These are phyloP conservation scores for Amanita pseudoporphyria DNA, from an alignment of 768 basidiomycete genomes.

Conservation along the genomic window DNA sequence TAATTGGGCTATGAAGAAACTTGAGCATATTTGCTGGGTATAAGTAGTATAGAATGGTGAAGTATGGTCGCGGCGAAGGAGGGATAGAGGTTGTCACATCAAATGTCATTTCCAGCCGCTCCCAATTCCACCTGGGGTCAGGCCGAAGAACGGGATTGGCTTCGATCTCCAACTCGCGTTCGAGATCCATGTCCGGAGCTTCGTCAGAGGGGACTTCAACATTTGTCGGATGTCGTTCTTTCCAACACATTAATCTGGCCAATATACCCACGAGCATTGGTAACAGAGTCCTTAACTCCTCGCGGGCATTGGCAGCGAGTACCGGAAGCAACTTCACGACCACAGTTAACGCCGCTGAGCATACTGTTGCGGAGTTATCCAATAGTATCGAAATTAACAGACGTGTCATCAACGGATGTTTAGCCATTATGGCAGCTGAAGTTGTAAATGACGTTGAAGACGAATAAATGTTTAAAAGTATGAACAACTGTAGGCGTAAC, in stretches of 20 bases:
- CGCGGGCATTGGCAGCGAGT: conserved; percentile 54
- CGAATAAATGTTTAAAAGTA: conserved; percentile 54
- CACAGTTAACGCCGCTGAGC: conserved; percentile 52
- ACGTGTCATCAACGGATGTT: conserved; percentile 53
- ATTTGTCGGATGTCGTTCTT: conserved; percentile 33
- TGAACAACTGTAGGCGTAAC: conserved; percentile 59
- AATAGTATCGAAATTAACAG: conserved; percentile 60
- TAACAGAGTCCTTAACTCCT: conserved; percentile 46
- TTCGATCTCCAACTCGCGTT: conserved; percentile 31
- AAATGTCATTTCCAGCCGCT: conserved; percentile 54
- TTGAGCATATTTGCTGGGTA: conserved; percentile 84
- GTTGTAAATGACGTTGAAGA: conserved; percentile 43
- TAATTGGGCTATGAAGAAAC: conserved; percentile 63
- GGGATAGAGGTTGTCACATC: conserved; percentile 38
- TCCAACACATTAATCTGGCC: conserved; percentile 70
- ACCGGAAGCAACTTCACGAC: conserved; percentile 68
- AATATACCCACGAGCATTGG: conserved; percentile 60
- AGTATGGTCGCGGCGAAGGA: conserved; percentile 58
- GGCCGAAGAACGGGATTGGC: conserved; percentile 29
- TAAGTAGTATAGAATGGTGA: conserved; percentile 78
- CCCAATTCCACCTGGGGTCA: conserved; percentile 57
- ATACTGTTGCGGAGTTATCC: conserved; percentile 67
- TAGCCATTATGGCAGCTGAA: conserved; percentile 40
- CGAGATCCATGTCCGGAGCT: conserved; percentile 23
- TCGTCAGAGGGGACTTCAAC: conserved; percentile 20